phyloP scores from a whole-genome alignment of 192 early-diverging fungal genomes.

The Umbelopsis vinacea region DNA sequence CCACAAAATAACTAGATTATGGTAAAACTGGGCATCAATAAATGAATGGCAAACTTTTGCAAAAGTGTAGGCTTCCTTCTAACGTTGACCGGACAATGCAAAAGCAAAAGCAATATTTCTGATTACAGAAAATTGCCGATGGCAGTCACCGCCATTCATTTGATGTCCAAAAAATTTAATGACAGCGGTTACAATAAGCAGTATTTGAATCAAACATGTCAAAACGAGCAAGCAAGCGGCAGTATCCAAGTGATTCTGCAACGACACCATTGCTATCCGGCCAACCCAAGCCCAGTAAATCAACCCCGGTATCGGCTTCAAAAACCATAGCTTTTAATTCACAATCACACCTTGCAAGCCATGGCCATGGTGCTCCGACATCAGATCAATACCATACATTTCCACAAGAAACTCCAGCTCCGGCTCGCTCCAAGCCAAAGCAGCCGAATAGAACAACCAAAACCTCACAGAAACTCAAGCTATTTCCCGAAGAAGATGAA shows the following conservation, averaged over 20 bases:
- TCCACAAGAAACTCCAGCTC: slow-evolving; percentile 9
- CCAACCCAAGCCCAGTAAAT: slow-evolving; percentile 1
- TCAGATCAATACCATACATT: slow-evolving; percentile 14
- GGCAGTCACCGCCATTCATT: slow-evolving; percentile 7
- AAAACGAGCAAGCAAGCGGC: slow-evolving; percentile 13
- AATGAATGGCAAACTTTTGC: no score
- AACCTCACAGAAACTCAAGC: slow-evolving; percentile 90
- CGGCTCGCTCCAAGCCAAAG: slow-evolving; percentile 48
- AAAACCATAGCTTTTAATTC: slow-evolving; percentile 17
- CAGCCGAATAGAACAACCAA: slow-evolving; percentile 88
- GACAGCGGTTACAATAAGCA: neutral
- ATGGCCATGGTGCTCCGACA: neutral
- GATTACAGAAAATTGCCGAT: neutral
- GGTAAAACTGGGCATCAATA: neutral
- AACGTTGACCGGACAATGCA: no score
- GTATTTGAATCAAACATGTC: neutral
- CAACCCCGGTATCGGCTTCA: slow-evolving; percentile 9
- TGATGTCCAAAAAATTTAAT: neutral
- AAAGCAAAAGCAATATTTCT: neutral
- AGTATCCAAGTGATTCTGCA: slow-evolving; percentile 13
- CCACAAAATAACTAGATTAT: neutral
- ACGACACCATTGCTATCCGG: slow-evolving; percentile 2
- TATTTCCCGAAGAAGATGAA: slow-evolving; percentile 82
- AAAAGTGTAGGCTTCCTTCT: no score
- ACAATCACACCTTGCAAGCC: slow-evolving; percentile 11